These are phyloP conservation scores for Fusarium annulatum DNA, from an alignment of 2,329 filamentous ascomycete genomes.

Conservation along the genomic window DNA sequence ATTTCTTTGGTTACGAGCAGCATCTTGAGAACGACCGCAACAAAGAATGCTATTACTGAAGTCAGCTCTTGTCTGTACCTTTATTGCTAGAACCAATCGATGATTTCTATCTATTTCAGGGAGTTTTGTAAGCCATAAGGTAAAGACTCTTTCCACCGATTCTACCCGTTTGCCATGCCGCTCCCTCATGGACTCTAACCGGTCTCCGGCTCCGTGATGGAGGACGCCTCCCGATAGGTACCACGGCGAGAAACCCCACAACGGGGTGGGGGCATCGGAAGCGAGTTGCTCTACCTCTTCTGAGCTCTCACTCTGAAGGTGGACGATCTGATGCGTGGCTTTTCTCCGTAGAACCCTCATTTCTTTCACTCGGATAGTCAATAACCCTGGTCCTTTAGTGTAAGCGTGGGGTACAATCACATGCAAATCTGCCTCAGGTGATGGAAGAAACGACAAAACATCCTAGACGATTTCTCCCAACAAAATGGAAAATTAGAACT, in stretches of 20 bases:
- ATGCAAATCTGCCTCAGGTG: conserved; percentile 23
- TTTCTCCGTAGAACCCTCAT: conserved; percentile 16
- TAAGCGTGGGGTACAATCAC: conserved; percentile 37
- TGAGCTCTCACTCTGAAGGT: not conserved
- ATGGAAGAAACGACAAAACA: not conserved
- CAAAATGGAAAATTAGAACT: conserved; percentile 4
- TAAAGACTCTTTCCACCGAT: conserved; percentile 11
- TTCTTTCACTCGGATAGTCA: conserved; percentile 8
- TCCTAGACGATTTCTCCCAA: conserved; percentile 13
- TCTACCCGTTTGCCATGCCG: conserved; percentile 35
- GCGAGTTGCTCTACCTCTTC: conserved; percentile 20
- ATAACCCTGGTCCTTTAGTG: conserved; percentile 15
- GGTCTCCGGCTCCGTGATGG: conserved; percentile 38
- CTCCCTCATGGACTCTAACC: conserved; percentile 35
- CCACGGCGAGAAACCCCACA: conserved; percentile 34
- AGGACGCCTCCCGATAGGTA: conserved; percentile 45
- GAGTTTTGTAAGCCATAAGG: not conserved
- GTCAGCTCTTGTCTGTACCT: not conserved
- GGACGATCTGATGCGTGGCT: conserved; percentile 17
- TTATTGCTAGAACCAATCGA: not conserved
- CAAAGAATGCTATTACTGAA: not conserved
- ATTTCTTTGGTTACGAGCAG: not conserved
- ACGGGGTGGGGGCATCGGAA: conserved; percentile 41
- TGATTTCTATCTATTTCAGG: not conserved
- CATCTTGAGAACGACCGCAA: not conserved